phyloP scores from a whole-genome alignment of 257 asterid species.

The Plantago major region DNA sequence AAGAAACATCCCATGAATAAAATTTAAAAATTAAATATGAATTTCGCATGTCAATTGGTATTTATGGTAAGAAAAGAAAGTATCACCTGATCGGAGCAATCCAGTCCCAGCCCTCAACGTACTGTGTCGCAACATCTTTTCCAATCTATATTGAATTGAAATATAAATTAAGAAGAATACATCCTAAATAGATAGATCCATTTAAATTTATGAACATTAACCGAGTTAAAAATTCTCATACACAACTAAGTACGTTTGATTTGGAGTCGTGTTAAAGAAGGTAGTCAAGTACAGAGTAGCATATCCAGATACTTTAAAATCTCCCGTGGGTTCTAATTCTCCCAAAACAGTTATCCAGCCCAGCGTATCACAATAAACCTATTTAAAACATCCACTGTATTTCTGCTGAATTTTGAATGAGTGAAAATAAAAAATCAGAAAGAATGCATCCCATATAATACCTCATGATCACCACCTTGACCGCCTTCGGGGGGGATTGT shows the following conservation, averaged over 20 bases:
- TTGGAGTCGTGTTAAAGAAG: conserved; percentile 2
- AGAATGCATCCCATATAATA: conserved; percentile 25
- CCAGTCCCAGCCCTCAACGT: conserved; percentile 99
- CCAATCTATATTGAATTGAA: conserved; percentile 55
- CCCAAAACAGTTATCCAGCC: conserved; percentile 5
- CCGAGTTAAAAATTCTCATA: background rate
- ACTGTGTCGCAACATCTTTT: conserved; percentile 92
- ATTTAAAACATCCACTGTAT: background rate
- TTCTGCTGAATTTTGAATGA: conserved; percentile 9
- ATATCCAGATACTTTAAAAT: conserved; percentile 1
- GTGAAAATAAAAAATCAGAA: background rate
- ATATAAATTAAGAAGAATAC: conserved; percentile 17
- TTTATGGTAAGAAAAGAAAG: conserved; percentile 14
- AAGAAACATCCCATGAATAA: too few species aligned
- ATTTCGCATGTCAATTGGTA: conserved; percentile 2
- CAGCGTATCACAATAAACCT: conserved; percentile 1
- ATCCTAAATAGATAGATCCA: conserved; percentile 6
- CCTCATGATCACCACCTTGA: conserved; percentile 99
- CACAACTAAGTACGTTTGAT: conserved; percentile 7
- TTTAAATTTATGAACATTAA: background rate
- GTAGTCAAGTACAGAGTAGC: background rate
- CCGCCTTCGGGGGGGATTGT: conserved; percentile 85
- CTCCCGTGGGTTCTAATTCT: background rate
- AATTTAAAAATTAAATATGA: background rate
- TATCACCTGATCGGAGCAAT: conserved; percentile 86